phyloP scores from a whole-genome alignment of 805 yeast genomes.

The Hanseniaspora clermontiae region DNA sequence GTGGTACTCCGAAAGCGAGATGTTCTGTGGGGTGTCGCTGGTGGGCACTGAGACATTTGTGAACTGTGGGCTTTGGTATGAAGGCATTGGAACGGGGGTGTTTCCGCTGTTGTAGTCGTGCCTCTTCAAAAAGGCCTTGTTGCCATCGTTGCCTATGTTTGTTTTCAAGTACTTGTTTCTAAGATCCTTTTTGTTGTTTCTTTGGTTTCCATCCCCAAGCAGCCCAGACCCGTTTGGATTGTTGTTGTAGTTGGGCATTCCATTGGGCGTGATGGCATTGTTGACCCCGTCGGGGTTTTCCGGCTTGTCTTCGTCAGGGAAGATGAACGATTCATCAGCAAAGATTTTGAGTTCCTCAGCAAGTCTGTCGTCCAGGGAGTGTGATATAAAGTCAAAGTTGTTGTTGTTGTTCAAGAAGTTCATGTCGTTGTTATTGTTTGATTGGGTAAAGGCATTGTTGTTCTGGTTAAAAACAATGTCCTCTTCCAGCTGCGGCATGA shows the following conservation, averaged over 20 bases:
- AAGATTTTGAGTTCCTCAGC: slow-evolving; percentile 65
- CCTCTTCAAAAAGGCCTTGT: slow-evolving; percentile 11
- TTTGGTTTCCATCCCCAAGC: background rate
- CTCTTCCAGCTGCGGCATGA: slow-evolving; percentile 43
- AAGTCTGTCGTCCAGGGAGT: slow-evolving; percentile 36
- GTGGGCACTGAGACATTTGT: background rate
- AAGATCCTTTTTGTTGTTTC: background rate
- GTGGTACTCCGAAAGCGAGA: background rate
- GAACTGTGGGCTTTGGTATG: background rate
- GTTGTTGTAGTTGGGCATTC: slow-evolving; percentile 2
- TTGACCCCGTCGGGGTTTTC: slow-evolving; percentile 18
- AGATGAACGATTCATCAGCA: slow-evolving; percentile 68
- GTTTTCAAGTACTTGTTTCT: slow-evolving; percentile 11
- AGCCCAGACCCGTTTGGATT: background rate
- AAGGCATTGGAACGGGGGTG: slow-evolving; percentile 4
- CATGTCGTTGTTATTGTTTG: background rate
- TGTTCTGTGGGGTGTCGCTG: background rate
- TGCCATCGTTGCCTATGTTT: background rate
- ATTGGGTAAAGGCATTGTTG: background rate
- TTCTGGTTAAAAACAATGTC: slow-evolving; percentile 24
- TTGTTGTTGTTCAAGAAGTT: background rate
- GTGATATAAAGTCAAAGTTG: slow-evolving; percentile 1
- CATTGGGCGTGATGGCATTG: slow-evolving; percentile 13
- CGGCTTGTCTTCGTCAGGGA: slow-evolving; percentile 68
- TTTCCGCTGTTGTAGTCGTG: slow-evolving; percentile 1